Conservation (phyloP, 495 filamentous ascomycete genomes). For the Penicillium turbatum region DNA sequence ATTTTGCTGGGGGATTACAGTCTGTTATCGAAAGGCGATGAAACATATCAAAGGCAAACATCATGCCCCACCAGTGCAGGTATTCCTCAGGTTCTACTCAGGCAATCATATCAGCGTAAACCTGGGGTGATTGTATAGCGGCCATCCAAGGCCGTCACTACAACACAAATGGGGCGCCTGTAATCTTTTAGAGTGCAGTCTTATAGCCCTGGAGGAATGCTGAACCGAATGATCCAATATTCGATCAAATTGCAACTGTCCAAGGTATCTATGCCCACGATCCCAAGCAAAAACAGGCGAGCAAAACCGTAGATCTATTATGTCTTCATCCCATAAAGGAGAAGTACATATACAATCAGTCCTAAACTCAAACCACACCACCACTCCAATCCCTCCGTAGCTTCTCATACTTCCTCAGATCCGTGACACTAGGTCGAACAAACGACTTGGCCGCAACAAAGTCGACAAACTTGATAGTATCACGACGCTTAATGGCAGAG, state of each 20-base stretch:
- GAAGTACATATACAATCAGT: background rate
- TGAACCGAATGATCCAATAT: background rate
- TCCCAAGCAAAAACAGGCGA: background rate
- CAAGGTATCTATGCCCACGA: constrained; percentile 6
- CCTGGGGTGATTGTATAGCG: no score
- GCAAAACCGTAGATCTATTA: background rate
- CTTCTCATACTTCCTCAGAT: constrained; percentile 64
- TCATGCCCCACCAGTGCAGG: no score
- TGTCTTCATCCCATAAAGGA: background rate
- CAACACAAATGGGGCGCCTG: no score
- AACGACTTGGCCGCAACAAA: constrained; percentile 69
- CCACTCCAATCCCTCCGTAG: constrained; percentile 50
- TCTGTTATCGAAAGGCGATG: no score
- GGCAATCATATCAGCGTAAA: no score
- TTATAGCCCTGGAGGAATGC: background rate
- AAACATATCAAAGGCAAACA: no score
- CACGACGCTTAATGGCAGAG: constrained; percentile 62
- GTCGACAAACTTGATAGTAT: constrained; percentile 63
- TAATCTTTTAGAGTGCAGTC: no score
- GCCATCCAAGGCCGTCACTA: no score
- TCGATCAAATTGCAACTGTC: constrained; percentile 1
- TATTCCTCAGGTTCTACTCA: no score
- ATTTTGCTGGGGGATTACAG: no score
- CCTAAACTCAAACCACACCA: constrained; percentile 24
- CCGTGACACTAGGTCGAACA: constrained; percentile 76